Evolutionary conservation across 2,329 filamentous ascomycete genomes (phyloP), one percentile per base, ranked within the genome.

Genomic region (Stachybotrys echinatus): DNA sequence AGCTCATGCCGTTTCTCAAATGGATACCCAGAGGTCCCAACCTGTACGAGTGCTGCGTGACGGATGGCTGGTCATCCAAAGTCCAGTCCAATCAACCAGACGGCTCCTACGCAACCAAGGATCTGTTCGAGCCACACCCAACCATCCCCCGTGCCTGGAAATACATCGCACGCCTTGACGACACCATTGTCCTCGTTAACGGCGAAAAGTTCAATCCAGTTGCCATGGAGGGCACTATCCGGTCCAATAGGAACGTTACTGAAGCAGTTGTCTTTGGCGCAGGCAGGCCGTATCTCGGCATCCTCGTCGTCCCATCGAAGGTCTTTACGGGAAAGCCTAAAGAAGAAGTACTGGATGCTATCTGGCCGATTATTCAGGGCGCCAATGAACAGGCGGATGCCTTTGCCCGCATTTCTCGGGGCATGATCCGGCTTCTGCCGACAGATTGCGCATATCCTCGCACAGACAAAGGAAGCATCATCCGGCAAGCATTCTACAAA

Each of bases 181-280:
- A 79, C 8, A 81, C 81, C 49, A 72, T 87, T 23, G 79, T 78
- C 0, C 69, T 87, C 5, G 67, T 80, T 22, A 87, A 83, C 8
- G 83, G 84, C 6, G 85, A 86, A 68, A 87, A 86, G 58, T 84
- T 87, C 55, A 81, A 86, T 58, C 83, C 83, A 1, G 74, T 77
- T 5, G 76, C 79, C 2, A 62, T 85, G 20, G 84, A 87, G 62
- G 76, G 74, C 17, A 69, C 70, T 1, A 73, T 86, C 6, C 65
- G 71, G 5, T 74, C 72, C 2, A 62, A 61, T 40, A 54, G 62
- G 10, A 50, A 74, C 6, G 55, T 85, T 5, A 59, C 67, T 3
- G 81, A 85, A 51, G 76, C 75, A 0, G 64, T 86, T n/a, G 72
- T 87, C 19, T 85, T 87, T 58, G 84, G 84, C 0, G 75, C 76